Conservation (phyloP, 371 early-diverging fungal species). For the Circinella minor region DNA sequence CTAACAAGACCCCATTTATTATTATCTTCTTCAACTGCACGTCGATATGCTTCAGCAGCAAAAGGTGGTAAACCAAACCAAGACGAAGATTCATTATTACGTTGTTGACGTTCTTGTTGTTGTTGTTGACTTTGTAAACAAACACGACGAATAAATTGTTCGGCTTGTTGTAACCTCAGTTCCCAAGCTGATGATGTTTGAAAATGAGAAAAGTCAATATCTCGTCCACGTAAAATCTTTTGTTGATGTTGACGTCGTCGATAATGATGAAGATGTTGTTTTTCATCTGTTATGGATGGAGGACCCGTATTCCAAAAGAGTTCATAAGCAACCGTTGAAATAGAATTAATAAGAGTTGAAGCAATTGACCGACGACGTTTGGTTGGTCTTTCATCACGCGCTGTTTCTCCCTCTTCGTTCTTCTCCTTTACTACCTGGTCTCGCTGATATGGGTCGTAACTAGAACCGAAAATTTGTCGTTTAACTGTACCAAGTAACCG, state of each 20-base stretch:
- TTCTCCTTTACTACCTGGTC: neutral
- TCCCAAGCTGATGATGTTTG: constrained; percentile 5
- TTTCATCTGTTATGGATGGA: neutral
- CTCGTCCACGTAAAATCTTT: neutral
- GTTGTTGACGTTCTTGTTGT: neutral
- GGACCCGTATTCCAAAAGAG: constrained; percentile 7
- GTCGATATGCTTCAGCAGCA: constrained; percentile 7
- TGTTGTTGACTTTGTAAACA: constrained; percentile 9
- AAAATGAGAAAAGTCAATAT: constrained; percentile 6
- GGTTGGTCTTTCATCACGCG: constrained; percentile 8
- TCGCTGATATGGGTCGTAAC: constrained; percentile 5
- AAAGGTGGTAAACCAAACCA: neutral
- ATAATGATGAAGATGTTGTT: neutral
- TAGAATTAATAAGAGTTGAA: neutral
- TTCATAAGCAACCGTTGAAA: neutral
- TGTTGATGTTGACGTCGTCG: neutral
- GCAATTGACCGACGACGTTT: constrained; percentile 4
- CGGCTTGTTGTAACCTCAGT: neutral
- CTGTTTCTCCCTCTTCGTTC: neutral
- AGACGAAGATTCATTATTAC: neutral
- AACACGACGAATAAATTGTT: constrained; percentile 5
- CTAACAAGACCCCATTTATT: constrained; percentile 10
- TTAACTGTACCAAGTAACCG: neutral
- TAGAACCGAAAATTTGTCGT: constrained; percentile 2
- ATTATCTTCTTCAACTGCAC: constrained; percentile 8